Evolutionary conservation across 2,329 filamentous ascomycete species (phyloP).

Genomic region (Botryotinia convoluta): DNA sequence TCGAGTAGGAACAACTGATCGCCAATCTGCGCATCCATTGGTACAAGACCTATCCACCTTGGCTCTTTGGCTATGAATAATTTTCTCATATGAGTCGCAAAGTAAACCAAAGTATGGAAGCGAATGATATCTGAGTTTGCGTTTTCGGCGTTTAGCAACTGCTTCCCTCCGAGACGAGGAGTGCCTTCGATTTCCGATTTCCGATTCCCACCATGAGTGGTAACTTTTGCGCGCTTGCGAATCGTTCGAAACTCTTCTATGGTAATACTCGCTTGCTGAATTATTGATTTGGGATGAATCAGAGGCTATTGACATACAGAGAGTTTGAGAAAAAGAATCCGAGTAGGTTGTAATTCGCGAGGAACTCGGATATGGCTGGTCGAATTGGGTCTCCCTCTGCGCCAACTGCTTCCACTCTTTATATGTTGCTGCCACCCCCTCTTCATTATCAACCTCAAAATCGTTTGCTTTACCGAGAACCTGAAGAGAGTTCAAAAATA

Average conservation of each 20-base stretch:
- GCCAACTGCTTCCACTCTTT: background rate
- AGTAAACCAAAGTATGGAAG: background rate
- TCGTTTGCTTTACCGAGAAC: background rate
- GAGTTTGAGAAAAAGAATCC: background rate
- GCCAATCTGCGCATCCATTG: background rate
- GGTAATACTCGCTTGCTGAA: background rate
- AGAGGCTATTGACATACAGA: background rate
- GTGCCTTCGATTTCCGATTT: background rate
- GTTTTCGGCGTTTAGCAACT: background rate
- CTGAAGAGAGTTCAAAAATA: background rate
- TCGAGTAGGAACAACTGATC: background rate
- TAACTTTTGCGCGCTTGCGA: background rate
- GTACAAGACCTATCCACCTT: background rate
- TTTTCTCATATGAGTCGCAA: background rate
- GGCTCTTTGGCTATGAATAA: background rate
- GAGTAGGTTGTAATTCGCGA: background rate
- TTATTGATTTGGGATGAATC: background rate
- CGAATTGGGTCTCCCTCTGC: background rate
- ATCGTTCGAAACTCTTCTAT: background rate
- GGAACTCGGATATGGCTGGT: background rate
- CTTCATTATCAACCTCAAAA: background rate
- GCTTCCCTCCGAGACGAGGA: background rate
- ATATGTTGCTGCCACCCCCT: background rate
- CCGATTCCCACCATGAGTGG: background rate
- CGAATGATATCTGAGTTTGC: background rate